Evolutionary conservation across 106 monocot genomes (phyloP).

Genomic region (Dendrobium chrysotoxum): DNA sequence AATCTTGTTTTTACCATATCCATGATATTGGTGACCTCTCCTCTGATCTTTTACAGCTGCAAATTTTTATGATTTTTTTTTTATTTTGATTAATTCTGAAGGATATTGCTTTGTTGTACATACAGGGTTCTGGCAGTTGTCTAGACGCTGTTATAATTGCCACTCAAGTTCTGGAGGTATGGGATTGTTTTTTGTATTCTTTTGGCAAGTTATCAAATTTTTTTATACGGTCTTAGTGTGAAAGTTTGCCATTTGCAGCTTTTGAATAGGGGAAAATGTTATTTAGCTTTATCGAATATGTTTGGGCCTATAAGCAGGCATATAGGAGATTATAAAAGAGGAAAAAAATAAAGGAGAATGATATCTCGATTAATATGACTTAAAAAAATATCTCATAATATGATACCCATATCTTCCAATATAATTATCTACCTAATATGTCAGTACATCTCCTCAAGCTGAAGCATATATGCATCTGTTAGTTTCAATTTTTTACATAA

Average conservation of each 20-base stretch:
- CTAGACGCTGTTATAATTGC: constrained; percentile 84
- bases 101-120: background rate
- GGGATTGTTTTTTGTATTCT: background rate
- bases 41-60: background rate
- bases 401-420: background rate
- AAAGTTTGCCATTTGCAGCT: background rate
- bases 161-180: constrained; percentile 82
- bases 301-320: background rate
- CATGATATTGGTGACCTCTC: background rate
- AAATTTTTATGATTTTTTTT: background rate
- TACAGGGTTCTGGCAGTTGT: constrained; percentile 52
- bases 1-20: background rate
- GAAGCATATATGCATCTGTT: background rate
- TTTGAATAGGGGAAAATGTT: background rate
- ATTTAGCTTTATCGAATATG: background rate
- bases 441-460: background rate
- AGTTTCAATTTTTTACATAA: background rate
- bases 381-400: background rate
- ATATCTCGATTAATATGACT: background rate
- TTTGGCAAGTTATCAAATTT: background rate
- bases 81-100: background rate
- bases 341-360: background rate
- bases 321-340: background rate
- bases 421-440: background rate
- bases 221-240: background rate